Evolutionary conservation across 106 monocot genomes (phyloP).

Genomic region (Dendrobium catenatum): DNA sequence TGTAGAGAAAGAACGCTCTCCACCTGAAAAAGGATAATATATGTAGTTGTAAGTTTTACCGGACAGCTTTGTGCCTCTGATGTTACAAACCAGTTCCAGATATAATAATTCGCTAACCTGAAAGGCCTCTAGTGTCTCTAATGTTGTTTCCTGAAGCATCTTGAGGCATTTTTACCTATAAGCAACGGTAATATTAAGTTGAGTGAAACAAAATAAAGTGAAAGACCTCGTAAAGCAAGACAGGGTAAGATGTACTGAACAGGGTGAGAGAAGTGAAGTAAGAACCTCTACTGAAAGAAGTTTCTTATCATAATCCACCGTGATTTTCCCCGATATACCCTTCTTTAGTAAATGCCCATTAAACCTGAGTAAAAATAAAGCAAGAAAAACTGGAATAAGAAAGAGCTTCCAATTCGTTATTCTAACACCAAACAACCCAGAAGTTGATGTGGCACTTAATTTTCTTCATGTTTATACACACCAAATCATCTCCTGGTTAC

Average conservation of each 20-base stretch:
- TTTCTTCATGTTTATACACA: no score
- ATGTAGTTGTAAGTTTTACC: no score
- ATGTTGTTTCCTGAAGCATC: constrained; percentile 79
- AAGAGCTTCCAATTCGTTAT: not conserved
- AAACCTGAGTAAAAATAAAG: constrained; percentile 48
- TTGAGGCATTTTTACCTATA: constrained; percentile 92
- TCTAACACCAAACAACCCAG: no score
- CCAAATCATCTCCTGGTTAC: no score
- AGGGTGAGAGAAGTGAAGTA: not conserved
- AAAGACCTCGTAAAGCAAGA: not conserved
- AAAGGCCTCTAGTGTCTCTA: constrained; percentile 94
- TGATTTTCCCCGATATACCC: constrained; percentile 82
- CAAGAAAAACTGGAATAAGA: constrained; percentile 3
- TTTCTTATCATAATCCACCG: constrained; percentile 74
- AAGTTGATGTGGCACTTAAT: no score
- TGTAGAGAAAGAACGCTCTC: constrained; percentile 92
- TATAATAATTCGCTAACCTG: constrained; percentile 44
- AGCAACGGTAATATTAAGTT: not conserved
- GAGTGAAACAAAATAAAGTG: not conserved
- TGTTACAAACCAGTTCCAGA: no score
- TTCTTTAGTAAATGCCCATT: constrained; percentile 92
- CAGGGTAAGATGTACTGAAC: not conserved
- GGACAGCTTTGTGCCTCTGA: no score
- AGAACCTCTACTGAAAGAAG: constrained; percentile 70
- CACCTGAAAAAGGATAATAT: constrained; percentile 36